Conservation (phyloP, 2,329 filamentous ascomycete genomes). For the Arthrobotrys iridis region DNA sequence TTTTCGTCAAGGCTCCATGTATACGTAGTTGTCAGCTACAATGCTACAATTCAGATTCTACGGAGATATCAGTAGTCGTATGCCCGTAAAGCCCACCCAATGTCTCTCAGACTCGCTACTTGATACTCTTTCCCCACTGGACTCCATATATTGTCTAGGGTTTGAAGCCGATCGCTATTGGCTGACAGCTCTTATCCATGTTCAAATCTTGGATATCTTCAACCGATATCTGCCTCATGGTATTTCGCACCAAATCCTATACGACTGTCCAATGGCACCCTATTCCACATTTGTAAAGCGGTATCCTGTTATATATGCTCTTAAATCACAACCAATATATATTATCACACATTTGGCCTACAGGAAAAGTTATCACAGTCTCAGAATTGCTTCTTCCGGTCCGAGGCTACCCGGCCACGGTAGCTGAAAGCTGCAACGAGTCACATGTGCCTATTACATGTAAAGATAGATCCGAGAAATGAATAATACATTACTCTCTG, state of each 20-base stretch:
- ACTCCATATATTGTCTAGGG: slow-evolving; percentile 10
- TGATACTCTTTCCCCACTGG: slow-evolving; percentile 14
- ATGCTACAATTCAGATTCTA: slow-evolving; percentile 6
- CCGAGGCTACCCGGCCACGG: too few species aligned
- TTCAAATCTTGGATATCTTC: slow-evolving; percentile 21
- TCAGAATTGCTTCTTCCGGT: not conserved
- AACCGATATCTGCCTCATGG: not conserved
- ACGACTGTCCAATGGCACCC: too few species aligned
- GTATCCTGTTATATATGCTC: too few species aligned
- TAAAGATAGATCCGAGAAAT: too few species aligned
- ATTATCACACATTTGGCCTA: too few species aligned
- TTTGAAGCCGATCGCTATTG: slow-evolving; percentile 1
- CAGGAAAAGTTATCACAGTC: not conserved
- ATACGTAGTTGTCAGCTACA: not conserved
- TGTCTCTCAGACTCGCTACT: slow-evolving; percentile 26
- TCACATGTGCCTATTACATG: too few species aligned
- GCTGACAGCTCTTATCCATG: not conserved
- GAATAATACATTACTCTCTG: too few species aligned
- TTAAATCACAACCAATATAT: too few species aligned
- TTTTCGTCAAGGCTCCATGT: not conserved
- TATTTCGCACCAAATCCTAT: too few species aligned
- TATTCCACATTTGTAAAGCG: too few species aligned
- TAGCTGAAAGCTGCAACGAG: too few species aligned
- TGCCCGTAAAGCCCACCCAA: slow-evolving; percentile 3
- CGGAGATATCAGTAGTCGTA: slow-evolving; percentile 7